Conservation (phyloP, 2,329 filamentous ascomycete genomes). For the Venturiaceae sp. region DNA sequence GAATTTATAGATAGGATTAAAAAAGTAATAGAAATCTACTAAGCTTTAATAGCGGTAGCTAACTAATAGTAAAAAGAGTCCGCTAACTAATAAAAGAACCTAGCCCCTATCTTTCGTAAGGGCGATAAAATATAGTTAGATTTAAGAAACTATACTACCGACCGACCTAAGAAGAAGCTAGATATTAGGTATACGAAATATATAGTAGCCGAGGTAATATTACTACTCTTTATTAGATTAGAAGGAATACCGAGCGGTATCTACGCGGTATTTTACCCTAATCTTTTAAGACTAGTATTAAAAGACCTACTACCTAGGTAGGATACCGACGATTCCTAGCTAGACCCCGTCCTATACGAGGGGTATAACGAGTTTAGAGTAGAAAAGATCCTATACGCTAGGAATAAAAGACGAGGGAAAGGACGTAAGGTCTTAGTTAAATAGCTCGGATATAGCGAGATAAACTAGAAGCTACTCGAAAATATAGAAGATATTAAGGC, state of each 20-base stretch:
- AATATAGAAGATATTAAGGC: neutral
- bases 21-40: neutral
- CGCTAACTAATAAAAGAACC: neutral
- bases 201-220: too few species aligned
- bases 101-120: neutral
- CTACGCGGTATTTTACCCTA: neutral
- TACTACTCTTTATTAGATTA: neutral
- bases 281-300: too few species aligned
- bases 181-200: too few species aligned
- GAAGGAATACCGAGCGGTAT: neutral
- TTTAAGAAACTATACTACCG: neutral
- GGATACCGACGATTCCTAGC: neutral
- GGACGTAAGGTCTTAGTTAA: neutral
- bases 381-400: too few species aligned
- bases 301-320: too few species aligned
- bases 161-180: too few species aligned
- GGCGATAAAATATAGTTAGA: neutral
- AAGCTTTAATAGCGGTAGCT: too few species aligned
- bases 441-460: neutral
- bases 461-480: too few species aligned
- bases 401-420: too few species aligned
- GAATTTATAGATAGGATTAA: neutral
- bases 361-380: neutral
- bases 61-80: too few species aligned
- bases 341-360: neutral